Base-by-base conservation (phyloP, 768 basidiomycete genomes). In the Scleroderma citrinum region DNA sequence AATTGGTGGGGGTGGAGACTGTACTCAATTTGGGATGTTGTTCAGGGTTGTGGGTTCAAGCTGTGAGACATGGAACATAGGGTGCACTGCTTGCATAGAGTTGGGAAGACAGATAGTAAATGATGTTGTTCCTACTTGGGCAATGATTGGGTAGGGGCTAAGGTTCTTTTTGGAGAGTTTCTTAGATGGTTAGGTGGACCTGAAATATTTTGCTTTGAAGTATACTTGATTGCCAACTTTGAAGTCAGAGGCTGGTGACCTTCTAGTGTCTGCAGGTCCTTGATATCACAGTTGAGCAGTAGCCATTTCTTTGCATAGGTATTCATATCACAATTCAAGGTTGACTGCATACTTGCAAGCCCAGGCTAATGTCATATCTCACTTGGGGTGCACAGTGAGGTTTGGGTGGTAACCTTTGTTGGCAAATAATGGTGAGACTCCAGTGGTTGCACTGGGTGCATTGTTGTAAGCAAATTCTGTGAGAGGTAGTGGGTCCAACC, bases 391-490 rank as follows among this genome's bases (percentile, higher is more conserved):
- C n/a, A n/a, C n/a, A n/a, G n/a, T n/a, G n/a, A n/a, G n/a, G n/a
- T n/a, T n/a, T n/a, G n/a, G n/a, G n/a, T 68, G 47, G 21, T 55
- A 57, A 20, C 69, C 64, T 36, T 64, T 56, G 52, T 66, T 67
- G 8, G 61, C 31, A 36, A 61, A 65, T 56, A 70, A 68, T 0
- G 65, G 69, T 7, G 65, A 59, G 14, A 65, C 39, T 0, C 63
- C 59, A 17, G 62, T 70, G 2, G 65, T 51, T 1, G 59, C 46
- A 20, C 60, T 52, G 0, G 55, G 42, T 5, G 57, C 52, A 46
- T 64, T 62, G 50, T 71, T 71, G 47, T 61, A 60, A 0, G 67
- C 56, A 45, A 70, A 71, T 38, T 71, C 62, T 0, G 66, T 59
- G 10, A 60, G 56, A 16, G 61, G 52, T 0, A 71, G 44, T 44